Evolutionary conservation across 225 moss, liverwort and hornwort genomes (phyloP).

Genomic region (Sphagnum tenellum): DNA sequence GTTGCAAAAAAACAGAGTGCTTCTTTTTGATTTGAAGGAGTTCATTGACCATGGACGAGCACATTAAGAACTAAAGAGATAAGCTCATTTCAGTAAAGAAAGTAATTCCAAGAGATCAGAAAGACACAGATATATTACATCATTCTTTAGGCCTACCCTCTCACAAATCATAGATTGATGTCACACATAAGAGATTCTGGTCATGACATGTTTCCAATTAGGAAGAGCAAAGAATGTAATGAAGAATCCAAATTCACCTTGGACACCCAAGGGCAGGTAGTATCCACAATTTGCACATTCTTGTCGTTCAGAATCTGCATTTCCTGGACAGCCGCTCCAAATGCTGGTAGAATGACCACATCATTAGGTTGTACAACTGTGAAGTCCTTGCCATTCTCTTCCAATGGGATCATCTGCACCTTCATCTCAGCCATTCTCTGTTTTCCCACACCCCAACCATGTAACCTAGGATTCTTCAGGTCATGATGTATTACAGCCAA

Average conservation of each 20-base stretch:
- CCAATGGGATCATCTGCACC: conserved; percentile 45
- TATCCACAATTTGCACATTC: conserved; percentile 95
- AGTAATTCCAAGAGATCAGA: too few relatives aligned
- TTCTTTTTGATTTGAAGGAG: too few relatives aligned
- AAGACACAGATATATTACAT: too few relatives aligned
- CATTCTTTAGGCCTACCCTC: too few relatives aligned
- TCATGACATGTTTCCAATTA: not conserved
- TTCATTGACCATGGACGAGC: too few relatives aligned
- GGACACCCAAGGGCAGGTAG: conserved; percentile 98
- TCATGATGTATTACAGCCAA: too few relatives aligned
- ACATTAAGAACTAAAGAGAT: too few relatives aligned
- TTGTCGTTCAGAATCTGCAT: conserved; percentile 75
- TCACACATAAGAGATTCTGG: too few relatives aligned
- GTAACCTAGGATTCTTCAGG: too few relatives aligned
- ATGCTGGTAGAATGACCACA: conserved; percentile 91
- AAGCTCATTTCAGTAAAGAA: too few relatives aligned
- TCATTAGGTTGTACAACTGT: conserved; percentile 55
- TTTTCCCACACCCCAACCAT: conserved; percentile 5
- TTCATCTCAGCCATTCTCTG: conserved; percentile 79
- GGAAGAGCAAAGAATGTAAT: not conserved
- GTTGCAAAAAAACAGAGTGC: too few relatives aligned
- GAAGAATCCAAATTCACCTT: conserved; percentile 34
- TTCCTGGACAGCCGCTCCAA: conserved; percentile 89
- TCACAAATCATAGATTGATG: too few relatives aligned
- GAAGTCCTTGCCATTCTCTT: conserved; percentile 68